Evolutionary conservation across 2,329 filamentous ascomycete species (phyloP).

Genomic region (Aspergillus fijiensis): DNA sequence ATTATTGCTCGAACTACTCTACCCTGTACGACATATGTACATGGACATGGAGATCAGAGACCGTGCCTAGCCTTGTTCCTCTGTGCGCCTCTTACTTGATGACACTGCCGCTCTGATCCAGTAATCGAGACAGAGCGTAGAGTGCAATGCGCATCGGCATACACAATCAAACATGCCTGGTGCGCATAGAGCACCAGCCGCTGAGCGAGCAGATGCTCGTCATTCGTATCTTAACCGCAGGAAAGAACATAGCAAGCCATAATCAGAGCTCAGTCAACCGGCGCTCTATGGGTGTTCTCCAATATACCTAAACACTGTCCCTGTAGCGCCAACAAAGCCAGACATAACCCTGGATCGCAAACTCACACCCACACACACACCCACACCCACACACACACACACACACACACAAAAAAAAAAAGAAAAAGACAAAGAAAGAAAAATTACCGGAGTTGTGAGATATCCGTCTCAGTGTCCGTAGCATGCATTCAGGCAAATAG

Average conservation of each 20-base stretch:
- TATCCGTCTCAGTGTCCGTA: conserved; percentile 27
- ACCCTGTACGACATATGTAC: neutral
- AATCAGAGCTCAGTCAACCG: conserved; percentile 20
- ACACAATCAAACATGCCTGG: conserved; percentile 10
- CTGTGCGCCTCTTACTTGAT: neutral
- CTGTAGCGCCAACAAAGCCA: conserved; percentile 37
- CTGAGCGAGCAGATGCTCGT: neutral
- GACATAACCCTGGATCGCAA: conserved; percentile 30
- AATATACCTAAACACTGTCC: conserved; percentile 35
- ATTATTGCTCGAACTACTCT: neutral
- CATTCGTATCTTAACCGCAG: conserved; percentile 1
- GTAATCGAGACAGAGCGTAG: neutral
- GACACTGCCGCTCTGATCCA: neutral
- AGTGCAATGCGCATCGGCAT: neutral
- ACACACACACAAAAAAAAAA: conserved; percentile 20
- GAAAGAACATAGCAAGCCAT: conserved; percentile 15
- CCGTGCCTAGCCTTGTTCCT: neutral
- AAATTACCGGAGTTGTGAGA: conserved; percentile 39
- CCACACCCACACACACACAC: too few relatives aligned
- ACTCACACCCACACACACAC: conserved; percentile 1
- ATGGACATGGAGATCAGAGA: neutral
- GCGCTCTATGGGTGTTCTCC: conserved; percentile 24
- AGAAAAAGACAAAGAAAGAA: conserved; percentile 20
- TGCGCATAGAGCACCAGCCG: conserved; percentile 19
- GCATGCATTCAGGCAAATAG: neutral